phyloP scores from a whole-genome alignment of 2,329 filamentous ascomycete genomes.

The Aplosporella prunicola region DNA sequence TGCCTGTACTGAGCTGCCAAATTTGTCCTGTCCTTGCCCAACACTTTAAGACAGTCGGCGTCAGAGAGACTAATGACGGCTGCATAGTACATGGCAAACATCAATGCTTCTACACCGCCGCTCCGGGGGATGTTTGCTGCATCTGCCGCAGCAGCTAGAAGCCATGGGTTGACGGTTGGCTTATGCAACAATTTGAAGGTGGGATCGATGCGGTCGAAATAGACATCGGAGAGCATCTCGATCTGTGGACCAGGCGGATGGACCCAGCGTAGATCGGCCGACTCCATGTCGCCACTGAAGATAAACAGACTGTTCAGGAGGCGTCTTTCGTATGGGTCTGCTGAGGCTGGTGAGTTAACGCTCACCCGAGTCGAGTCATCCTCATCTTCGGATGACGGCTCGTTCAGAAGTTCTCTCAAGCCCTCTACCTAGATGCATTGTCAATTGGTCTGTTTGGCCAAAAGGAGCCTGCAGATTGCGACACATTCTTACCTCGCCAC shows the following conservation, averaged over 20 bases:
- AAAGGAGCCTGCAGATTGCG: too few relatives aligned
- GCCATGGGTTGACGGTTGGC: conserved; percentile 50
- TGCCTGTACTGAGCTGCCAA: conserved; percentile 5
- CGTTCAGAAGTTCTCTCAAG: conserved; percentile 20
- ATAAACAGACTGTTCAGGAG: conserved; percentile 17
- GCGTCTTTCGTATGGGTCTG: conserved; percentile 11
- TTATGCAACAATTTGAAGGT: conserved; percentile 64
- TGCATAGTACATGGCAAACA: conserved; percentile 25
- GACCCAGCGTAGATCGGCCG: conserved; percentile 23
- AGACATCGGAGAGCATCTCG: conserved; percentile 64
- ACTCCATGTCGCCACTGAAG: conserved; percentile 11
- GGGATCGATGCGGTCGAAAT: conserved; percentile 65
- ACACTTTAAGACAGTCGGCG: conserved; percentile 43
- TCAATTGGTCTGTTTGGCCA: too few relatives aligned
- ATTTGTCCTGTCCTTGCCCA: conserved; percentile 33
- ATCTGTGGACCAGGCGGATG: conserved; percentile 58
- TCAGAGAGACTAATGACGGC: conserved; percentile 44
- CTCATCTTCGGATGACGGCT: conserved; percentile 20
- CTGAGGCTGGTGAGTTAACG: conserved; percentile 5
- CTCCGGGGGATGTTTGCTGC: conserved; percentile 51
- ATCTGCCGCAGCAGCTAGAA: conserved; percentile 1
- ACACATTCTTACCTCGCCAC: conserved; percentile 24
- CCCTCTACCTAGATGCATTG: conserved; percentile 4
- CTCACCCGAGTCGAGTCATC: conserved; percentile 4
- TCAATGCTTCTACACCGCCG: conserved; percentile 46